These are phyloP conservation scores for Saturnispora ahearnii DNA, from an alignment of 805 yeast species.

Conservation along the genomic window DNA sequence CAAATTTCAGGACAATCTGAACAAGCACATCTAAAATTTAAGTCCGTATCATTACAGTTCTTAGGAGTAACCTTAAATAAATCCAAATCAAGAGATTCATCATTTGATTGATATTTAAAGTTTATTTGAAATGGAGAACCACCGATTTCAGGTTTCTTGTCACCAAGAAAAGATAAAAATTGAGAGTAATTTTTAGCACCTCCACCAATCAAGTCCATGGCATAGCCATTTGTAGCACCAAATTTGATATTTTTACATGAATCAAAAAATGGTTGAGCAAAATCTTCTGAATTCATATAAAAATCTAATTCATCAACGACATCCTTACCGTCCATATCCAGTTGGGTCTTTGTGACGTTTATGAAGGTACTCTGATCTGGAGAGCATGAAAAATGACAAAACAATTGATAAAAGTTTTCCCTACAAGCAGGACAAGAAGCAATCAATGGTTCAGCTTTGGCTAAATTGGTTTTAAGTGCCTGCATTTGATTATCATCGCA, in stretches of 20 bases:
- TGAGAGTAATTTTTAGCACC: conserved; percentile 71
- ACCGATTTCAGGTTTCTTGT: conserved; percentile 86
- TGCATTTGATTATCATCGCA: conserved; percentile 59
- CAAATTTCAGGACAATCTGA: conserved; percentile 81
- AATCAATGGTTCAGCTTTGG: conserved; percentile 70
- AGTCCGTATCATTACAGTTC: conserved; percentile 50
- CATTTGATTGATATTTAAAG: conserved; percentile 37
- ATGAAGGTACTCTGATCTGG: conserved; percentile 72
- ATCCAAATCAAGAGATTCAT: conserved; percentile 9
- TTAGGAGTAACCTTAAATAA: conserved; percentile 24
- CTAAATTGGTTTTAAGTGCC: conserved; percentile 47
- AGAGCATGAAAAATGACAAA: conserved; percentile 86
- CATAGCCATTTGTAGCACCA: conserved; percentile 89
- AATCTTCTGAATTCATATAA: conserved; percentile 50
- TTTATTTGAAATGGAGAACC: conserved; percentile 95
- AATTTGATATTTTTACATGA: conserved; percentile 88
- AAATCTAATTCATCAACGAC: conserved; percentile 68
- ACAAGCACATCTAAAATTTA: conserved; percentile 70
- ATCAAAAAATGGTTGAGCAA: conserved; percentile 62
- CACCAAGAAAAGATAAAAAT: conserved; percentile 85
- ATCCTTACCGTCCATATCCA: conserved; percentile 39
- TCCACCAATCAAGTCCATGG: conserved; percentile 97
- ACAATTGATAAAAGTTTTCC: conserved; percentile 73
- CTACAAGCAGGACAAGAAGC: conserved; percentile 93
- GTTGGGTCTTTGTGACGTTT: conserved; percentile 47